Conservation (phyloP, 345 rosid genomes). For the Kernera saxatilis region DNA sequence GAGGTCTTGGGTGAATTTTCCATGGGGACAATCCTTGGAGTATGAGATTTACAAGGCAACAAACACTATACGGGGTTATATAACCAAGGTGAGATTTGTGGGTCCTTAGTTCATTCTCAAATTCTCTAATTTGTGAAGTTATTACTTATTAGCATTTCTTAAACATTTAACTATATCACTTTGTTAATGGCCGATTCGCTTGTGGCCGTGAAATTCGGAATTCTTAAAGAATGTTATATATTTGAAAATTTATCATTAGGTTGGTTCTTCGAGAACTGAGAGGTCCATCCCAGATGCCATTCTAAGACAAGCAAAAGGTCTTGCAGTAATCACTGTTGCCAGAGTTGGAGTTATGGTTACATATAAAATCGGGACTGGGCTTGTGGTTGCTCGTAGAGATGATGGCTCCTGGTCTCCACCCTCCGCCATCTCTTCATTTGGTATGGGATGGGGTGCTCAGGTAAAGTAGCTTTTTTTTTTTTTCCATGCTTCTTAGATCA, state of each 20-base stretch:
- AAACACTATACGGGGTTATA: constrained; percentile 65
- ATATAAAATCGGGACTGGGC: constrained; percentile 89
- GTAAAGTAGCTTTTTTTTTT: constrained; percentile 27
- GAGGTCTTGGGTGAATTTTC: constrained; percentile 97
- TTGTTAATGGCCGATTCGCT: neutral
- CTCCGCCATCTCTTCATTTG: constrained; percentile 85
- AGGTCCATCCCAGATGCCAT: constrained; percentile 81
- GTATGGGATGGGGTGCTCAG: constrained; percentile 99
- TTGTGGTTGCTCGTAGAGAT: constrained; percentile 77
- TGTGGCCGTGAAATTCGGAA: neutral
- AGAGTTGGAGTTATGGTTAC: constrained; percentile 91
- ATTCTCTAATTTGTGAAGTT: neutral
- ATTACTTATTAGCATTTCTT: neutral
- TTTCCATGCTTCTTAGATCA: neutral
- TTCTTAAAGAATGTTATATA: neutral
- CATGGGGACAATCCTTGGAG: constrained; percentile 95
- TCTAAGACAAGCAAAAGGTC: constrained; percentile 79
- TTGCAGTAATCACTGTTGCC: constrained; percentile 74
- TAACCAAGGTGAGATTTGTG: constrained; percentile 45
- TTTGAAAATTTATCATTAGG: constrained; percentile 39
- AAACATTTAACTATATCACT: neutral
- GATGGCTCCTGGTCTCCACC: constrained; percentile 99
- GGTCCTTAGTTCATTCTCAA: neutral
- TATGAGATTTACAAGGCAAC: constrained; percentile 91
- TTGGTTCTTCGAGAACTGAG: constrained; percentile 70